These are phyloP conservation scores for Huntiella omanensis DNA, from an alignment of 2,329 filamentous ascomycete genomes.

Conservation along the genomic window DNA sequence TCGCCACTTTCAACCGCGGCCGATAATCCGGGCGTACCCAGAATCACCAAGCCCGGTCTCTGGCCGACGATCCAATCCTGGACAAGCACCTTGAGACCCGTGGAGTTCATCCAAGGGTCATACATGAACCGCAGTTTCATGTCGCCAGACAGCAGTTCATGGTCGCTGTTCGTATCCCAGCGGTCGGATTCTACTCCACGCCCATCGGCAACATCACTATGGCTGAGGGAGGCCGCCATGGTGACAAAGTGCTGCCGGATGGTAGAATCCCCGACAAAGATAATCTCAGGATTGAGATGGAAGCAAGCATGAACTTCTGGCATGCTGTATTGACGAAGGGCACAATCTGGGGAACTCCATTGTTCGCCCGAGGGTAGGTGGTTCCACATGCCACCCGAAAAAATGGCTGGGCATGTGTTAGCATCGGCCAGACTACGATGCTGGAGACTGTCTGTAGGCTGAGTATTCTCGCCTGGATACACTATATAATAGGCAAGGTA, in stretches of 20 bases:
- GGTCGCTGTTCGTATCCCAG: slow-evolving; percentile 20
- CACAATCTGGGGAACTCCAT: slow-evolving; percentile 43
- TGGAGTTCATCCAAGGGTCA: slow-evolving; percentile 41
- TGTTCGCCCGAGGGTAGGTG: slow-evolving; percentile 17
- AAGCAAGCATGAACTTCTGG: slow-evolving; percentile 36
- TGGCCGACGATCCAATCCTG: slow-evolving; percentile 11
- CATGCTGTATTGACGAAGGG: slow-evolving; percentile 33
- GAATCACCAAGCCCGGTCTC: slow-evolving; percentile 27
- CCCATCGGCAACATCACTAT: no score
- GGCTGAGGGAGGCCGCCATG: slow-evolving; percentile 14
- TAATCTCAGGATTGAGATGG: slow-evolving; percentile 22
- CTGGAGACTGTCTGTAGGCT: no score
- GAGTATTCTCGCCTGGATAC: no score
- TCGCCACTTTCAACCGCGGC: slow-evolving; percentile 31
- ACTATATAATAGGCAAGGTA: no score
- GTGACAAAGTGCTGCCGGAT: slow-evolving; percentile 29
- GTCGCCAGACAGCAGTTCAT: slow-evolving; percentile 23
- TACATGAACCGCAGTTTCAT: slow-evolving; percentile 37
- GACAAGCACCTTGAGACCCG: slow-evolving; percentile 17
- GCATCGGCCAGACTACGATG: no score
- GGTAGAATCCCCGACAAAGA: slow-evolving; percentile 42
- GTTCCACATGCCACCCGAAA: slow-evolving; percentile 32
- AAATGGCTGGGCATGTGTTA: slow-evolving; percentile 25
- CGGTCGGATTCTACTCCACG: slow-evolving; percentile 14
- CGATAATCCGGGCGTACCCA: slow-evolving; percentile 36